phyloP scores from a whole-genome alignment of 2,329 filamentous ascomycete genomes.

The Botrytis aclada region DNA sequence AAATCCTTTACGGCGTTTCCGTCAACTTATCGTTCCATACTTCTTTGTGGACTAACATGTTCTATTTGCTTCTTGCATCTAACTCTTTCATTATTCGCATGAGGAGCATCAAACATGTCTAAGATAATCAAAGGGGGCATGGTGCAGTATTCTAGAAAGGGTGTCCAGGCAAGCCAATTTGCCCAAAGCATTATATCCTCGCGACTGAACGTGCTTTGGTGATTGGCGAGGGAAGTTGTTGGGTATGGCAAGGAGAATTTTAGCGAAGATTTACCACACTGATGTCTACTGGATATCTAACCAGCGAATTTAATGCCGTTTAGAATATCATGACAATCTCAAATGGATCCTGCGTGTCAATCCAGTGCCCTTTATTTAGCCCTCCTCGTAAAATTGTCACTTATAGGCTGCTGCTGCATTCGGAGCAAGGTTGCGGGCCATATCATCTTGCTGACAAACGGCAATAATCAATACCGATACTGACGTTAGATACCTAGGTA shows the following conservation, averaged over 20 bases:
- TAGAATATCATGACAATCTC: not conserved
- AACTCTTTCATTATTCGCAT: not conserved
- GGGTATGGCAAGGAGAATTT: not conserved
- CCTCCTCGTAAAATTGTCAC: not conserved
- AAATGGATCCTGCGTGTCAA: not conserved
- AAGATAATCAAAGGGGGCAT: not conserved
- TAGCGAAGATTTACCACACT: not conserved
- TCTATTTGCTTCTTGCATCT: not conserved
- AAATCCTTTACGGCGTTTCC: not conserved
- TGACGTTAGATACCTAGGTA: not conserved
- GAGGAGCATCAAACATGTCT: not conserved
- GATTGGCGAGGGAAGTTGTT: not conserved
- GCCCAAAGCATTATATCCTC: not conserved
- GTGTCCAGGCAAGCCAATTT: too few species aligned
- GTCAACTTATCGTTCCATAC: not conserved
- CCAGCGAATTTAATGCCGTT: not conserved
- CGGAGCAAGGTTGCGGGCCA: not conserved
- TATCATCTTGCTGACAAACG: not conserved
- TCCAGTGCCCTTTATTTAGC: not conserved
- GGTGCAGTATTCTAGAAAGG: not conserved
- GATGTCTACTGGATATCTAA: not conserved
- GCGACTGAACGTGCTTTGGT: not conserved
- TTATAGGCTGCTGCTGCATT: not conserved
- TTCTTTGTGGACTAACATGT: not conserved
- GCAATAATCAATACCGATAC: not conserved